Conservation (phyloP, 257 asterid species). For the Solanum gandarillasii region DNA sequence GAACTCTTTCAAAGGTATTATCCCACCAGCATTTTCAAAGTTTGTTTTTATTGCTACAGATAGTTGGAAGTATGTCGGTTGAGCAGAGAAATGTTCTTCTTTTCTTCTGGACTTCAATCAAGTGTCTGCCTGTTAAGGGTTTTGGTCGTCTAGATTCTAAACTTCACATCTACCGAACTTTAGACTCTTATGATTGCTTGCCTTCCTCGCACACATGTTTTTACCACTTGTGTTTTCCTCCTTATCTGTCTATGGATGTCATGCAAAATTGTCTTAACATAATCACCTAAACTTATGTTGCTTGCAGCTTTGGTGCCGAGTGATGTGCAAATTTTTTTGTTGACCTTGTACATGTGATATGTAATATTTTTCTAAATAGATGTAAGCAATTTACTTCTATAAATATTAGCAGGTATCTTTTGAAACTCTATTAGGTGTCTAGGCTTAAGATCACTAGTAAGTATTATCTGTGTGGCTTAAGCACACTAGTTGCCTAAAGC, state of each 20-base stretch:
- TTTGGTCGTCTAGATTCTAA: slow-evolving; percentile 74
- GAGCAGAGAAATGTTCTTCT: slow-evolving; percentile 74
- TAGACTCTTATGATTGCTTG: slow-evolving; percentile 37
- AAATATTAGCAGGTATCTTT: neutral
- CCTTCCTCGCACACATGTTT: slow-evolving; percentile 90
- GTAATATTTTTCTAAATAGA: neutral
- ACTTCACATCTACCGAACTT: slow-evolving; percentile 42
- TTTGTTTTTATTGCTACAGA: slow-evolving; percentile 18
- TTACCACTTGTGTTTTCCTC: slow-evolving; percentile 63
- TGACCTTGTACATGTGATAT: slow-evolving; percentile 11
- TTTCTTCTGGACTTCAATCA: slow-evolving; percentile 88
- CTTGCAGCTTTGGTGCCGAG: slow-evolving; percentile 83
- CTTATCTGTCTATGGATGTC: slow-evolving; percentile 30
- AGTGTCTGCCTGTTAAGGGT: slow-evolving; percentile 70
- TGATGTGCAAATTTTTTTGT: slow-evolving; percentile 16
- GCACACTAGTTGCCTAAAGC: no score
- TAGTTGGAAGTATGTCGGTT: slow-evolving; percentile 43
- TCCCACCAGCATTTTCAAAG: neutral
- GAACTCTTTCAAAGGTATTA: neutral
- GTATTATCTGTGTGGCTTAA: no score
- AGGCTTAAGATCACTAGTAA: no score
- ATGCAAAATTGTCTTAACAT: slow-evolving; percentile 46
- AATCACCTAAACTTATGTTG: slow-evolving; percentile 71
- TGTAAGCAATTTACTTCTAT: no score
- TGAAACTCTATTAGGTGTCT: no score